These are phyloP conservation scores for Aspergillus sp. DNA, from an alignment of 2,329 filamentous ascomycete genomes.

Conservation along the genomic window DNA sequence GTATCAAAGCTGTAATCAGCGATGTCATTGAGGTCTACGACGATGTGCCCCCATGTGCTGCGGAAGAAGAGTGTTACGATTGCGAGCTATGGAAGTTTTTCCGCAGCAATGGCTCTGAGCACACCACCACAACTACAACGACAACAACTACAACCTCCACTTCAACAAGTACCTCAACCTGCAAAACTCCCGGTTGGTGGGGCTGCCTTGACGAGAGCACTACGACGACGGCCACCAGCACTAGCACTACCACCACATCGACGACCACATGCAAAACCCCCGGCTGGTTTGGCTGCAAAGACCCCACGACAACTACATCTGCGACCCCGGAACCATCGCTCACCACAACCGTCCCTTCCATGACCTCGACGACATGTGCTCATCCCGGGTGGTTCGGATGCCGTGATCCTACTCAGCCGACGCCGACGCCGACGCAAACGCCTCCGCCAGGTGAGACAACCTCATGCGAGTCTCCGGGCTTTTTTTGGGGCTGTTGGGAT, in stretches of 20 bases:
- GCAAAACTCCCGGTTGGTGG: constrained; percentile 92
- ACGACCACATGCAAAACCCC: constrained; percentile 42
- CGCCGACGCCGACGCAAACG: constrained; percentile 8
- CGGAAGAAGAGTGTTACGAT: constrained; percentile 79
- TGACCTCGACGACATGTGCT: constrained; percentile 25
- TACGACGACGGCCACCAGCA: constrained; percentile 37
- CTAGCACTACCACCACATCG: constrained; percentile 29
- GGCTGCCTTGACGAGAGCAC: constrained; percentile 57
- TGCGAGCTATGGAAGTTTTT: constrained; percentile 94
- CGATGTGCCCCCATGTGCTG: constrained; percentile 70
- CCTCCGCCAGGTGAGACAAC: constrained; percentile 16
- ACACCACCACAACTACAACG: constrained; percentile 57
- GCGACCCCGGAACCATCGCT: constrained; percentile 17
- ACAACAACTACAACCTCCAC: constrained; percentile 44
- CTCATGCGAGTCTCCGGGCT: constrained; percentile 52
- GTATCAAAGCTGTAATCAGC: constrained; percentile 81
- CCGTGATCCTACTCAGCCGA: constrained; percentile 24
- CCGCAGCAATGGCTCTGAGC: constrained; percentile 83
- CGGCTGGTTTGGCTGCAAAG: constrained; percentile 46
- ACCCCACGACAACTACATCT: constrained; percentile 31
- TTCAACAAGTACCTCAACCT: constrained; percentile 75
- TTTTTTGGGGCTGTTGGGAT: constrained; percentile 58
- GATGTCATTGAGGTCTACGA: constrained; percentile 86
- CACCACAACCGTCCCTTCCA: constrained; percentile 15
- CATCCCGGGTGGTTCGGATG: constrained; percentile 38